phyloP scores from a whole-genome alignment of 768 basidiomycete species.

The Trametes gibbosa region DNA sequence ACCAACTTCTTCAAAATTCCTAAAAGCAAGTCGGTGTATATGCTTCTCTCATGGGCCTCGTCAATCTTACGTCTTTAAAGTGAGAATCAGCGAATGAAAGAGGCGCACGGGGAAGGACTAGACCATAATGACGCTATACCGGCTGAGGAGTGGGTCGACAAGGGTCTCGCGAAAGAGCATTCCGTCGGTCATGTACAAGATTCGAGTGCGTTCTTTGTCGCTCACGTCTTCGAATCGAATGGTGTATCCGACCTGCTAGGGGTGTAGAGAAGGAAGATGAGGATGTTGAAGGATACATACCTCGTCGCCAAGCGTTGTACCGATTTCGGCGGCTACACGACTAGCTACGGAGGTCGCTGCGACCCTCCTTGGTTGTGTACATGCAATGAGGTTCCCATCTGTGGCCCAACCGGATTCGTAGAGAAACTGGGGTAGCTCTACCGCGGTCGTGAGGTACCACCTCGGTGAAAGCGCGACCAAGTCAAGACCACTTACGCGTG shows the following conservation, averaged over 20 bases:
- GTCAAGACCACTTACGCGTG: constrained; percentile 64
- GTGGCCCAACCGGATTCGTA: constrained; percentile 91
- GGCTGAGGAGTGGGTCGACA: constrained; percentile 86
- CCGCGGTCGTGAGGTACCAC: not conserved
- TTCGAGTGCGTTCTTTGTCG: constrained; percentile 77
- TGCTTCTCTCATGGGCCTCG: constrained; percentile 93
- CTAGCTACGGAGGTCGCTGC: constrained; percentile 93
- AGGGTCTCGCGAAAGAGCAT: constrained; percentile 96
- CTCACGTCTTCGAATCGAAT: constrained; percentile 96
- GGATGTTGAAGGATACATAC: constrained; percentile 36
- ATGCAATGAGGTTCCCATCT: constrained; percentile 81
- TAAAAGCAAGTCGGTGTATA: constrained; percentile 93
- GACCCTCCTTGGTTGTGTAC: constrained; percentile 90
- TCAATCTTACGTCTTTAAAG: constrained; percentile 62
- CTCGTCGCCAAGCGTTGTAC: constrained; percentile 84
- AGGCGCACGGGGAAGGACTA: not conserved
- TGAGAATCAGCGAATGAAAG: constrained; percentile 23
- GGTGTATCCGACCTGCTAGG: constrained; percentile 85
- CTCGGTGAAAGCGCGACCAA: not conserved
- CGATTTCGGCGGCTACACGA: constrained; percentile 91
- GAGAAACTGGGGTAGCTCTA: constrained; percentile 95
- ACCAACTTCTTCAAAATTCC: constrained; percentile 90
- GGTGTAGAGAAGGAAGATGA: not conserved
- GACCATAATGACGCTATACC: constrained; percentile 96
- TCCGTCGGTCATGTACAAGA: constrained; percentile 97